These are phyloP conservation scores for Royoungia palumana DNA, from an alignment of 768 basidiomycete species.

Conservation along the genomic window DNA sequence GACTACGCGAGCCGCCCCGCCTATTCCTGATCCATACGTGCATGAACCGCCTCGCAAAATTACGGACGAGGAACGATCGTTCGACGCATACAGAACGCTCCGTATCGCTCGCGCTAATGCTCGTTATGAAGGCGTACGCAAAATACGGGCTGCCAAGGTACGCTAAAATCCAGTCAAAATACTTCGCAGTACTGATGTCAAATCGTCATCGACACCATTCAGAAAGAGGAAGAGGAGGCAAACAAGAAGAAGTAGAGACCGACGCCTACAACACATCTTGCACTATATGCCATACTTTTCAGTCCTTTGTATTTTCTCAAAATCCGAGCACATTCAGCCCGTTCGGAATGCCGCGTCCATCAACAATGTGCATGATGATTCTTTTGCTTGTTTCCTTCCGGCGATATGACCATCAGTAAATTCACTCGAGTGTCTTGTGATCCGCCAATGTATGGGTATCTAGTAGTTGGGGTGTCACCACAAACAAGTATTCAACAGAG, in stretches of 20 bases:
- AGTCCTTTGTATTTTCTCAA: conserved; percentile 34
- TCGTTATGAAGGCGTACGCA: conserved; percentile 85
- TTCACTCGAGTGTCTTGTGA: too few species aligned
- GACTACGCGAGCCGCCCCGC: conserved; percentile 63
- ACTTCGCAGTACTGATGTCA: conserved; percentile 13
- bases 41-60: conserved; percentile 92
- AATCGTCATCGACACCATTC: conserved; percentile 10
- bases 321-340: conserved; percentile 29
- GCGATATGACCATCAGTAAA: background rate
- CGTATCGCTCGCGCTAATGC: conserved; percentile 78
- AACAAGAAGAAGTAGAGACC: conserved; percentile 79
- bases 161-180: conserved; percentile 25
- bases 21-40: conserved; percentile 64
- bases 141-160: conserved; percentile 82
- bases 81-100: conserved; percentile 86
- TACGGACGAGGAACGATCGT: conserved; percentile 83
- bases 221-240: conserved; percentile 92
- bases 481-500: background rate
- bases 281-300: conserved; percentile 20
- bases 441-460: conserved; percentile 18
- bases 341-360: conserved; percentile 31
- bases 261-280: conserved; percentile 12
- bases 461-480: background rate
- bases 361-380: conserved; percentile 19
- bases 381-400: conserved; percentile 6